phyloP scores from a whole-genome alignment of 2,329 filamentous ascomycete species.

The Aspergillus ochraceus region DNA sequence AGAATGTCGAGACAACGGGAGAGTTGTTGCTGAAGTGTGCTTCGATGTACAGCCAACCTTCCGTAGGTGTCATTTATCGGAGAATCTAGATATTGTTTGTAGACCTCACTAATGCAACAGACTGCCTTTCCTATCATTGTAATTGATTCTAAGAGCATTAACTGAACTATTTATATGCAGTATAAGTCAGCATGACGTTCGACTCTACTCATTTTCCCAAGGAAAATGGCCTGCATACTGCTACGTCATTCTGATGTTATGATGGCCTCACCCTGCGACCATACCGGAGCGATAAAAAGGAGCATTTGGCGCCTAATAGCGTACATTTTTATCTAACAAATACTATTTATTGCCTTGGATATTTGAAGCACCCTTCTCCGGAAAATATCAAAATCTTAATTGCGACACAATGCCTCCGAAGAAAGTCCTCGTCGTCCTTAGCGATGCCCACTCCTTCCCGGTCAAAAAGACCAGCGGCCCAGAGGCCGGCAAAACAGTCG shows the following conservation, averaged over 20 bases:
- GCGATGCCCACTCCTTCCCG: slow-evolving; percentile 43
- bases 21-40: too few species aligned
- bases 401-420: slow-evolving; percentile 26
- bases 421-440: slow-evolving; percentile 49
- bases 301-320: background rate
- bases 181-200: background rate
- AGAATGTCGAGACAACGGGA: too few species aligned
- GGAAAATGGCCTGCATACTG: slow-evolving; percentile 34
- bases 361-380: background rate
- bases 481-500: slow-evolving; percentile 23
- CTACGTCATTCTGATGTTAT: slow-evolving; percentile 33
- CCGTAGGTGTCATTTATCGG: too few species aligned
- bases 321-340: too few species aligned
- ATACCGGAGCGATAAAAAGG: background rate
- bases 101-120: too few species aligned
- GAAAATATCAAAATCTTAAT: too few species aligned
- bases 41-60: too few species aligned
- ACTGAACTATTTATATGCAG: background rate
- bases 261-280: background rate
- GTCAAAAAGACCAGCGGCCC: slow-evolving; percentile 30
- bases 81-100: too few species aligned
- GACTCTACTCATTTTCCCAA: background rate
- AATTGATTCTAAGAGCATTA: too few species aligned
- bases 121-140: too few species aligned
- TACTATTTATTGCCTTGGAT: too few species aligned